Evolutionary conservation across 192 early-diverging fungal species (phyloP).

Genomic region (Allomyces macrogynus): DNA sequence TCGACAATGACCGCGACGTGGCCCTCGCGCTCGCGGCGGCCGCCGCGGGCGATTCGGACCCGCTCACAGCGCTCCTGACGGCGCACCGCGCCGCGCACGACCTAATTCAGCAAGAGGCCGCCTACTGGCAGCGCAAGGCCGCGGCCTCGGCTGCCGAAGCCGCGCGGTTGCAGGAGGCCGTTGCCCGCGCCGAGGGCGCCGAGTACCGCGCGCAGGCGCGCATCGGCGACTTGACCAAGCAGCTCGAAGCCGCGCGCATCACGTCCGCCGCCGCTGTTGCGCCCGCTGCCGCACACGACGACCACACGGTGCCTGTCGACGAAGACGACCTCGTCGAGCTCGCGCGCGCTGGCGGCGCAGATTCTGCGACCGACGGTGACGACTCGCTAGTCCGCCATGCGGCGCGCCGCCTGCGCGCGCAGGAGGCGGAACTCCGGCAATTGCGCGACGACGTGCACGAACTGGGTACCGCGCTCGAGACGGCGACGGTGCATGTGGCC

Average conservation of each 20-base stretch:
- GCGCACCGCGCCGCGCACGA: too few species aligned
- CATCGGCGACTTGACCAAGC: background rate
- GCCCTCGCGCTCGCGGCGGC: too few species aligned
- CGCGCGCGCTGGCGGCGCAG: background rate
- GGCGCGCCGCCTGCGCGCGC: background rate
- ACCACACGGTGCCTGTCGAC: background rate
- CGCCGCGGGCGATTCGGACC: too few species aligned
- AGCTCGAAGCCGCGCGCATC: background rate
- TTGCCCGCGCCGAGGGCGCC: background rate
- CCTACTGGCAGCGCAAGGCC: background rate
- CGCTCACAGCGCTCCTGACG: too few species aligned
- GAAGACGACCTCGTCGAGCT: background rate
- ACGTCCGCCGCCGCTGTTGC: background rate
- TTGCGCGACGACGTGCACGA: background rate
- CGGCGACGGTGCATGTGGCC: background rate
- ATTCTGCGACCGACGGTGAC: background rate
- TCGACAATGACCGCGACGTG: too few species aligned
- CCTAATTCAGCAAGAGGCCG: too few species aligned
- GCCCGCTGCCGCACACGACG: too few species aligned
- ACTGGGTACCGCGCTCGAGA: background rate
- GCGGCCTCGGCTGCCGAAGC: background rate
- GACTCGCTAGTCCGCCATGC: background rate
- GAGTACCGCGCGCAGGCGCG: background rate
- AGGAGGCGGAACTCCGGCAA: background rate
- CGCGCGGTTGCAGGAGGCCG: background rate